phyloP scores from a whole-genome alignment of 768 basidiomycete genomes.

The Tulasnella sp. region DNA sequence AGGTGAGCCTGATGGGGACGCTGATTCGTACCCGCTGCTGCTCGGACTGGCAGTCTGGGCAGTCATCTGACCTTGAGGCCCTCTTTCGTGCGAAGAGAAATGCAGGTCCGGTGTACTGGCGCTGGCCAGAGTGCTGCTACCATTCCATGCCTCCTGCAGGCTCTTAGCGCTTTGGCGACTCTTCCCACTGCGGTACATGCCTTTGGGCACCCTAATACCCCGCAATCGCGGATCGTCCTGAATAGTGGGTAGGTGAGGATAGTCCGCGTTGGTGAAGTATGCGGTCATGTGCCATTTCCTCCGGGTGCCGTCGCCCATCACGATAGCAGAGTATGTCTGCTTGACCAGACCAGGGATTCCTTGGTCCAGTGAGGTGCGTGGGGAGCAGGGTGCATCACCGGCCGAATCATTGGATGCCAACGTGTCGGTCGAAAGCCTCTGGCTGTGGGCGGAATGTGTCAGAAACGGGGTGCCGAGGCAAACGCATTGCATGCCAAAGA shows the following conservation, averaged over 20 bases:
- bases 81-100: background rate
- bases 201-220: constrained; percentile 45
- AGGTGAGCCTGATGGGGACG: constrained; percentile 23
- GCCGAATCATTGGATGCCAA: constrained; percentile 36
- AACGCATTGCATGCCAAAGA: constrained; percentile 42
- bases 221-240: constrained; percentile 45
- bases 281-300: constrained; percentile 66
- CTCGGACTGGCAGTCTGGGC: background rate
- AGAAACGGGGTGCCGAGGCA: constrained; percentile 30
- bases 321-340: constrained; percentile 68
- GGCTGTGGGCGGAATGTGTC: constrained; percentile 49
- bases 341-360: constrained; percentile 59
- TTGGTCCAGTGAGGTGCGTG: constrained; percentile 52
- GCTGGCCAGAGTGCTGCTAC: background rate
- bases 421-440: constrained; percentile 37
- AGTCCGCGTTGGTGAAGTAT: constrained; percentile 51
- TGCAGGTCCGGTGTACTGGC: constrained; percentile 16
- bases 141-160: constrained; percentile 26
- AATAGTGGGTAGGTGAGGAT: constrained; percentile 46
- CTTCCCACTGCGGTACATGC: constrained; percentile 48
- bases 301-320: constrained; percentile 37
- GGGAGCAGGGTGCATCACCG: constrained; percentile 46
- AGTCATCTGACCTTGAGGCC: background rate
- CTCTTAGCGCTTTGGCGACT: constrained; percentile 38
- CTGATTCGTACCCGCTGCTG: constrained; percentile 21